These are phyloP conservation scores for Acacia acuminata DNA, from an alignment of 306 rosid species.

Conservation along the genomic window DNA sequence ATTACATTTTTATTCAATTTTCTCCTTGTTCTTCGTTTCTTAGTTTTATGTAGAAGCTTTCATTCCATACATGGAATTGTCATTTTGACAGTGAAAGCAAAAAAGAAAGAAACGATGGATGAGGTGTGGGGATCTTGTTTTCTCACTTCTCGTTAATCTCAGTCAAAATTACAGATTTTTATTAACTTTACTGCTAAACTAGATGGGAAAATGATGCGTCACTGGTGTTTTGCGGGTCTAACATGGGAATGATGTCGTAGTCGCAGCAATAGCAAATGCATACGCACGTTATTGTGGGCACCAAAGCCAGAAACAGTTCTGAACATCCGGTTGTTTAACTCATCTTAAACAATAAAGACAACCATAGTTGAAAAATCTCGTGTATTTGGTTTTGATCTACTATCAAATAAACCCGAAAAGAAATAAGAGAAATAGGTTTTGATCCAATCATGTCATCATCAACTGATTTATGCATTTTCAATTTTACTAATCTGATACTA, in stretches of 20 bases:
- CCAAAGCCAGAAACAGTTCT: background rate
- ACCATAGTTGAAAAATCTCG: background rate
- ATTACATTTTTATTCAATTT: background rate
- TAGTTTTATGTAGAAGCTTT: constrained; percentile 12
- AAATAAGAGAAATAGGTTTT: background rate
- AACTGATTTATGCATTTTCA: background rate
- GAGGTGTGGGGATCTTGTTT: background rate
- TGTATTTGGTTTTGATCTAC: background rate
- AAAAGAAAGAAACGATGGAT: background rate
- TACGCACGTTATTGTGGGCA: background rate
- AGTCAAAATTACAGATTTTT: background rate
- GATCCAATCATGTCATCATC: background rate
- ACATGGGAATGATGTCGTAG: background rate
- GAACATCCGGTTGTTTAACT: background rate
- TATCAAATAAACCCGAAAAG: background rate
- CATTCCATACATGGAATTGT: background rate
- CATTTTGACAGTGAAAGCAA: background rate
- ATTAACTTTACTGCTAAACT: background rate
- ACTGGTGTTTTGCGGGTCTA: background rate
- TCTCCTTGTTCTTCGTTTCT: background rate
- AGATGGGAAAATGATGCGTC: background rate
- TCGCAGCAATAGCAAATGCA: background rate
- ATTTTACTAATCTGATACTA: background rate
- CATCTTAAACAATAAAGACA: background rate
- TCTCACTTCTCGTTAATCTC: background rate